Base-by-base conservation (phyloP, 2,329 filamentous ascomycete genomes). In the Colletotrichum musae region DNA sequence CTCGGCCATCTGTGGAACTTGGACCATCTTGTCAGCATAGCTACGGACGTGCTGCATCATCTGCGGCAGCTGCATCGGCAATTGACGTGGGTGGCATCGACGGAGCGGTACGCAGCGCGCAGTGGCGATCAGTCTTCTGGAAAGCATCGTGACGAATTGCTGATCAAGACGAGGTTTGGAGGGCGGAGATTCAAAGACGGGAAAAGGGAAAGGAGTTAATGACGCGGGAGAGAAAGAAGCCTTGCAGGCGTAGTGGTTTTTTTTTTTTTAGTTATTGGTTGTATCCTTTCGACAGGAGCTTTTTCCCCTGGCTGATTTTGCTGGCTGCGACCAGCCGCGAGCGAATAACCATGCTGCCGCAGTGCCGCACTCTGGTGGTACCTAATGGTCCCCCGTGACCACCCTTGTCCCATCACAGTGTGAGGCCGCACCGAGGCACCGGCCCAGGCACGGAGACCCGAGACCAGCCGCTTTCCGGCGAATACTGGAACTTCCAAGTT, bases 1-100 rank as follows among this genome's bases (percentile, higher is more conserved):
- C 83, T 99, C 96, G 72, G 96, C 96, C 96, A 99, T 98, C 80
- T 96, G 90, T 41, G 96, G 96, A 74, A 98, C 96, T 84, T 98
- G 95, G 81, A 99, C 91, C 72, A 95, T 84, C 74, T 89, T 92
- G 78, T 97, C 94, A 80, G 95, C 95, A 77, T 91, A 91, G 73
- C 76, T 86, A 73, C 89, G 87, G 61, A 89, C 84, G 76, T 90
- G 88, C 77, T 83, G 79, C 78, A 88, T 84, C 77, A 88, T 83
- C 41, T 83, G 72, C 10, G 86, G 85, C 59, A 88, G 82, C 76
- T 84, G 77, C 64, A 80, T 72, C 52, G 71, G 74, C 61, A 75
- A 74, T 68, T 67, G 63, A 28, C 77, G 77, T 62, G 78, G 71
- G 48, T 75, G 79, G 12, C 80, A 77, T 64, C 77, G 80, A 71